Evolutionary conservation across 2,329 filamentous ascomycete genomes (phyloP).

Genomic region (Stemphylium vesicarium): DNA sequence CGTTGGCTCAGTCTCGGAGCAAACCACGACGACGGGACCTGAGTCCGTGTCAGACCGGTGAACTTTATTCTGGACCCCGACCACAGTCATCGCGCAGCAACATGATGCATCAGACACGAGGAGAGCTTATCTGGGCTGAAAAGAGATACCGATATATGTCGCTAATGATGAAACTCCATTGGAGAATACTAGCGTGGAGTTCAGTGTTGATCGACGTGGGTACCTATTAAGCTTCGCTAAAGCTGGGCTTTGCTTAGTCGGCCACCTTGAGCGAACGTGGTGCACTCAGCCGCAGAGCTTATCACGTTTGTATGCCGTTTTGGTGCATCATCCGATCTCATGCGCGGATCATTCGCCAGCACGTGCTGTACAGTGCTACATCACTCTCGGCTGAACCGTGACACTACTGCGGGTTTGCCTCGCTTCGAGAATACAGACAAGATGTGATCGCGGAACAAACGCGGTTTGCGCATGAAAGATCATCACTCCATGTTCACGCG

Average conservation of each 20-base stretch:
- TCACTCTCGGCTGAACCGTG: background rate
- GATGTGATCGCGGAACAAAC: no score
- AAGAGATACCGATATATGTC: background rate
- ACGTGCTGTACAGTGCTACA: background rate
- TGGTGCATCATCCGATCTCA: background rate
- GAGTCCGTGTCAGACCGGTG: background rate
- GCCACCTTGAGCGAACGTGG: background rate
- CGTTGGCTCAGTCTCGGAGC: background rate
- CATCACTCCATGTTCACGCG: no score
- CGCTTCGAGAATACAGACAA: background rate
- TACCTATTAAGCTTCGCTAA: conserved; percentile 1
- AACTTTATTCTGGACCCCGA: background rate
- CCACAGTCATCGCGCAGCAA: background rate
- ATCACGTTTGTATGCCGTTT: background rate
- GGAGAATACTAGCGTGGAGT: background rate
- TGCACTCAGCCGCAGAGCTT: background rate
- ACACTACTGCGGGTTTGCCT: background rate
- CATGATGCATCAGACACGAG: background rate
- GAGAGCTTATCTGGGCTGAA: background rate
- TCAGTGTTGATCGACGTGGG: background rate
- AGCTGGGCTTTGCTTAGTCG: conserved; percentile 7
- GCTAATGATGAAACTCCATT: background rate
- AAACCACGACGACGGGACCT: background rate
- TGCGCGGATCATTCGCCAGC: background rate
- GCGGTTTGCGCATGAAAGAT: no score